Conservation (phyloP, 2,329 filamentous ascomycete genomes). For the Venturia asperata region DNA sequence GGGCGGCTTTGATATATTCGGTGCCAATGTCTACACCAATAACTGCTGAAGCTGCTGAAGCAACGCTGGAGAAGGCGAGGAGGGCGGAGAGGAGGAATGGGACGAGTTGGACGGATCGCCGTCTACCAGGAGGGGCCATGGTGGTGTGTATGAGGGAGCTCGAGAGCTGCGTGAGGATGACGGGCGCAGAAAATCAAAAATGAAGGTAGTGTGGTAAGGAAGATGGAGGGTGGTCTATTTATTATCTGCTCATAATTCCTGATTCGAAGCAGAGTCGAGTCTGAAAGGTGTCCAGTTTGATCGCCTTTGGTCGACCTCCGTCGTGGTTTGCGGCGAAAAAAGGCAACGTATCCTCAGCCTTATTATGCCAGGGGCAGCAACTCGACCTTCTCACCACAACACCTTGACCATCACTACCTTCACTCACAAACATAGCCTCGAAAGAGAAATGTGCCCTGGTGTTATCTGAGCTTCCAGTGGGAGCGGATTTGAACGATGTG, state of each 20-base stretch:
- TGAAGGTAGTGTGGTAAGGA: background rate
- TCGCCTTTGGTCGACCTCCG: background rate
- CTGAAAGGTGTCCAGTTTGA: background rate
- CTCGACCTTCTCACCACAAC: background rate
- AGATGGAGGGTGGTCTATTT: background rate
- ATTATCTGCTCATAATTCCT: background rate
- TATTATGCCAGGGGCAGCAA: background rate
- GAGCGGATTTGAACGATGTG: background rate
- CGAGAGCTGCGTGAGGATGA: constrained; percentile 6
- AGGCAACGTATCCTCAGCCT: constrained; percentile 3
- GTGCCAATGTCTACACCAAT: constrained; percentile 91
- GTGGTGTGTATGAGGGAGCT: constrained; percentile 20
- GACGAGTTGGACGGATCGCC: constrained; percentile 34
- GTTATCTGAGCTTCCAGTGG: background rate
- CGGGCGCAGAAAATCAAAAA: background rate
- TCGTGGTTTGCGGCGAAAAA: background rate
- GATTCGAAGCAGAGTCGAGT: background rate
- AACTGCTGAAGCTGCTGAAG: constrained; percentile 65
- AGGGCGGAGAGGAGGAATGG: constrained; percentile 46
- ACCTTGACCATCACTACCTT: too few species aligned
- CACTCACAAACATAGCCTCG: too few species aligned
- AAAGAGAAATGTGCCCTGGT: too few species aligned
- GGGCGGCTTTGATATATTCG: constrained; percentile 90
- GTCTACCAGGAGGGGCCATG: constrained; percentile 43
- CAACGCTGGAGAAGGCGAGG: constrained; percentile 49